Evolutionary conservation across 257 asterid species (phyloP), one percentile per base, ranked within the genome.

Genomic region (Thymus quinquecostatus): DNA sequence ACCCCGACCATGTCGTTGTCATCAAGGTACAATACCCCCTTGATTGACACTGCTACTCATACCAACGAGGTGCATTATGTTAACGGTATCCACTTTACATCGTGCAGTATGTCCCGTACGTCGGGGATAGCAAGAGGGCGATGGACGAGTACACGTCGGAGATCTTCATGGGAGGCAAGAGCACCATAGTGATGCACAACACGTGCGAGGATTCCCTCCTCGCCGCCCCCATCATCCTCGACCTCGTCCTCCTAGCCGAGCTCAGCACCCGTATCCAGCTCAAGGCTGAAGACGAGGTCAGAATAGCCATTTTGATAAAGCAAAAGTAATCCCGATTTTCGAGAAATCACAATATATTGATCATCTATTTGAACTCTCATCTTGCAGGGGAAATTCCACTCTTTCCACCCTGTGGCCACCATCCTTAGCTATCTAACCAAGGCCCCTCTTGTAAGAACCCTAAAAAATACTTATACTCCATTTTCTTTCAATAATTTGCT

Each of bases 141-240:
- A 95, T 95, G 99, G 99, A 95, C 33, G 99, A 91, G 81, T 95
- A 95, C 91, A 95, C 92, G 0, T 95, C 99, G 3, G 99, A 95
- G 88, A 95, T 95, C 66, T 95, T 95, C 89, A 84, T 95, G 98
- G 99, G 99, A 34, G 98, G 99, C 10, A 86, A 79, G 59, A 95
- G 81, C 95, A 95, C 99, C 29, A 88, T 95, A 3, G 99, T 95
- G 56, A 44, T 95, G 78, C 99, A 92, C 89, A 95, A 92, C 73
- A 88, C 96, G 5, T 95, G 99, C 38, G 98, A 95, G 85, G 99
- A 95, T 80, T 95, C 99, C 27, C 97, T 95, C 61, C 79, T 95
- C 60, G 99, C 99, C 3, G 95, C 99, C 64, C 99, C 99, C 1
- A 95, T 95, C 77, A 92, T 95, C 79, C 71, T 95, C 72, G 99